Evolutionary conservation across 305 asterid species (phyloP).

Genomic region (Solanum aculeatissimum): DNA sequence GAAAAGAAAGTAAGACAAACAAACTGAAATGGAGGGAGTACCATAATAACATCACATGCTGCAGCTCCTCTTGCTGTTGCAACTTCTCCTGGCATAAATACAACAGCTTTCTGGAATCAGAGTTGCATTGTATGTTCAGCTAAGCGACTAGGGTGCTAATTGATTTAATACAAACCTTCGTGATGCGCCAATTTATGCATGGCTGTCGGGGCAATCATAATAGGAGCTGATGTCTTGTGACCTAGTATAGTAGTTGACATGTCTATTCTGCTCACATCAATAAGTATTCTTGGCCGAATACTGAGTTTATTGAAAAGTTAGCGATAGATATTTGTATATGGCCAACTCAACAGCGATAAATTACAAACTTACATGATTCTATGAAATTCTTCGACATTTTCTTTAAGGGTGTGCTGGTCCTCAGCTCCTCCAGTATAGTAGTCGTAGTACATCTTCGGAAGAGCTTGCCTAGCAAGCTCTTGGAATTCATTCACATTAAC

Average conservation of each 20-base stretch:
- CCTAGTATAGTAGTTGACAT: constrained; percentile 50
- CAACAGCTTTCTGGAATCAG: not conserved
- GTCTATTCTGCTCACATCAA: constrained; percentile 45
- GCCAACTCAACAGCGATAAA: not conserved
- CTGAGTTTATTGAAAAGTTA: constrained; percentile 11
- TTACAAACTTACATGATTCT: constrained; percentile 30
- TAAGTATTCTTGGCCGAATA: constrained; percentile 47
- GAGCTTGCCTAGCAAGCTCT: constrained; percentile 47
- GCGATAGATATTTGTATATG: not conserved
- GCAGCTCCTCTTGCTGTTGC: constrained; percentile 68
- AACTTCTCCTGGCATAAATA: constrained; percentile 40
- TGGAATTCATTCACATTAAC: constrained; percentile 37
- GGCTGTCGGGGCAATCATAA: constrained; percentile 60
- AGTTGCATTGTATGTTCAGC: not conserved
- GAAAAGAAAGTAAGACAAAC: not conserved
- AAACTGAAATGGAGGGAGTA: not conserved
- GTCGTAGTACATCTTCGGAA: constrained; percentile 67
- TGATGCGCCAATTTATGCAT: constrained; percentile 48
- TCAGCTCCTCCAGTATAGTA: constrained; percentile 58
- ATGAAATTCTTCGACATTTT: constrained; percentile 41
- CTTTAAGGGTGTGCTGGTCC: constrained; percentile 52
- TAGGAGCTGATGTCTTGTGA: constrained; percentile 36
- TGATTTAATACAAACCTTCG: constrained; percentile 29
- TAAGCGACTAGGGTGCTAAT: not conserved
- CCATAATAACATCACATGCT: constrained; percentile 52